Conservation (phyloP, 2,329 filamentous ascomycete species). For the Metarhizium guizhouense region DNA sequence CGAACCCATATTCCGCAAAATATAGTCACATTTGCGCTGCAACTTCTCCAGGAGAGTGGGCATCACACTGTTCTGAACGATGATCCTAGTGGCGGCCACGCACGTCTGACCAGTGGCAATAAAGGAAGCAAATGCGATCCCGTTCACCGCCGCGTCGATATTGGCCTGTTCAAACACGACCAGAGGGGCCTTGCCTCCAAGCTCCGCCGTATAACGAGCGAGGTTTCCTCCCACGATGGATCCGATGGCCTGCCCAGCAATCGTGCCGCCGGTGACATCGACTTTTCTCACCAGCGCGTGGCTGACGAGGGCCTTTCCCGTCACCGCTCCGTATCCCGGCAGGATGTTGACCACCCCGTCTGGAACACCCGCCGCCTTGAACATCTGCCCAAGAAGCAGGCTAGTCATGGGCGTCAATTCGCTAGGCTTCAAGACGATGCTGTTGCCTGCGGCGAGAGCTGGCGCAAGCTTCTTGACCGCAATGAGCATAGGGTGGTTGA, state of each 20-base stretch:
- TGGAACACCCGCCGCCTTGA: slow-evolving; percentile 60
- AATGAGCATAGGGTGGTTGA: slow-evolving; percentile 50
- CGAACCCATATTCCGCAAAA: slow-evolving; percentile 44
- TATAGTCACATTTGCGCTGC: slow-evolving; percentile 51
- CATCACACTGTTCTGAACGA: slow-evolving; percentile 61
- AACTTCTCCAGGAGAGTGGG: slow-evolving; percentile 56
- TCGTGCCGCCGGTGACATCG: slow-evolving; percentile 67
- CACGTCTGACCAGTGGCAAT: slow-evolving; percentile 48
- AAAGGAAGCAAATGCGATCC: slow-evolving; percentile 53
- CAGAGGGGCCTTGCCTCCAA: slow-evolving; percentile 63
- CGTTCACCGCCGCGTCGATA: slow-evolving; percentile 57
- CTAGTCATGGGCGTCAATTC: slow-evolving; percentile 54
- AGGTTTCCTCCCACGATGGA: slow-evolving; percentile 56
- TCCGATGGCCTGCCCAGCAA: slow-evolving; percentile 60
- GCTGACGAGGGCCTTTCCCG: slow-evolving; percentile 43
- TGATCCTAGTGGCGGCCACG: slow-evolving; percentile 65
- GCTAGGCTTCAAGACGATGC: slow-evolving; percentile 51
- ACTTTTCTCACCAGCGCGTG: slow-evolving; percentile 53
- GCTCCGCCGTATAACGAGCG: slow-evolving; percentile 61
- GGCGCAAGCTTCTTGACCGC: slow-evolving; percentile 53
- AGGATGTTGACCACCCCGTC: slow-evolving; percentile 60
- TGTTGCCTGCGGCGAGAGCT: slow-evolving; percentile 50
- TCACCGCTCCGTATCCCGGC: slow-evolving; percentile 42
- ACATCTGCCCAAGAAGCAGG: slow-evolving; percentile 48
- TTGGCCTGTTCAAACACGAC: slow-evolving; percentile 59